Percentiles rank a stretch among this genome's conserved stretches.
phyloP scores from a whole-genome alignment of 345 rosid species.

The Euphorbia tirucalli region DNA sequence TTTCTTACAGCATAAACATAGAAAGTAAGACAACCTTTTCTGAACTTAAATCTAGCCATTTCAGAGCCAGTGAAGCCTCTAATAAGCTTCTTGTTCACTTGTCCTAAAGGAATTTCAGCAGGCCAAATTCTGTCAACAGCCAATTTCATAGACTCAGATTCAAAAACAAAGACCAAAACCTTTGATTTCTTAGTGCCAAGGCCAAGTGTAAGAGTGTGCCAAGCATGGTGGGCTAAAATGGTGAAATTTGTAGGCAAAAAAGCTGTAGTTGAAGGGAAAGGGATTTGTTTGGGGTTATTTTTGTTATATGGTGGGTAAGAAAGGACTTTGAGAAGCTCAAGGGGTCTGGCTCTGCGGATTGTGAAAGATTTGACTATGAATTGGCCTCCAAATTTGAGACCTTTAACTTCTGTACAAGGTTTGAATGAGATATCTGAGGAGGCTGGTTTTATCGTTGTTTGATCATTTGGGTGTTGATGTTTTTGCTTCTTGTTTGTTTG shows the following conservation, averaged over 20 bases:
- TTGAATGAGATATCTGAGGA: conserved; percentile 72
- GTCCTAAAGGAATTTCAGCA: conserved; percentile 75
- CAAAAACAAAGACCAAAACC: conserved; percentile 74
- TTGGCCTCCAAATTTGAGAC: conserved; percentile 85
- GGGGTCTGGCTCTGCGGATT: conserved; percentile 68
- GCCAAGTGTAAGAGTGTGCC: conserved; percentile 94
- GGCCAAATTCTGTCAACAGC: conserved; percentile 73
- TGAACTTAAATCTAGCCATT: conserved; percentile 90
- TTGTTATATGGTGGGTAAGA: conserved; percentile 55
- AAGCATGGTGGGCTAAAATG: conserved; percentile 89
- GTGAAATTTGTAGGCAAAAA: conserved; percentile 93
- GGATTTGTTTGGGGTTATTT: conserved; percentile 29
- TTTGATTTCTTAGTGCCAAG: conserved; percentile 86
- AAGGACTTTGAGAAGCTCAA: conserved; percentile 78
- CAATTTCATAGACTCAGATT: conserved; percentile 62
- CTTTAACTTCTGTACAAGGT: conserved; percentile 74
- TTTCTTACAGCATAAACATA: conserved; percentile 81
- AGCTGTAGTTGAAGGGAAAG: conserved; percentile 76
- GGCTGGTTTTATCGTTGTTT: conserved; percentile 41
- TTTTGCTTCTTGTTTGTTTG: conserved; percentile 87
- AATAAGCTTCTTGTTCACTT: conserved; percentile 83
- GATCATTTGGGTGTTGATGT: conserved; percentile 60
- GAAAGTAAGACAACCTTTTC: conserved; percentile 97
- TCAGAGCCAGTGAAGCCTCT: conserved; percentile 59
- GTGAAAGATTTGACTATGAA: conserved; percentile 94